These are phyloP conservation scores for Saccharomycopsis javanensis DNA, from an alignment of 805 yeast species.

Conservation along the genomic window DNA sequence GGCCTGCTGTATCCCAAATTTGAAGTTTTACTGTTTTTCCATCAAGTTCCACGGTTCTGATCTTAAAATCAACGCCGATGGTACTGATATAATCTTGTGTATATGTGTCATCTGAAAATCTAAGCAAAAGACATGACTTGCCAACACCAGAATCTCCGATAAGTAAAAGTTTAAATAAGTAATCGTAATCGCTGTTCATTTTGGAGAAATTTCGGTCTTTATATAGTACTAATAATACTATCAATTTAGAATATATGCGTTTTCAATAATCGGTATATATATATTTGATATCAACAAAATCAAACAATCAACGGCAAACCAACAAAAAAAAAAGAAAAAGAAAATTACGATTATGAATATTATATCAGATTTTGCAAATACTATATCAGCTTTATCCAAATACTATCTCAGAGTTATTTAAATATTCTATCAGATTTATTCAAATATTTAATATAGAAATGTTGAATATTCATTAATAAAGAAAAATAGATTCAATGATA, in stretches of 20 bases:
- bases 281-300: too few species aligned
- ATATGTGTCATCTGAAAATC: conserved; percentile 96
- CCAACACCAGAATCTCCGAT: conserved; percentile 99
- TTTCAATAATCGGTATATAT: too few species aligned
- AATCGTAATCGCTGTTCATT: conserved; percentile 96
- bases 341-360: too few species aligned
- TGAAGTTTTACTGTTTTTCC: conserved; percentile 91
- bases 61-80: conserved; percentile 97
- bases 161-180: conserved; percentile 84
- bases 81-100: conserved; percentile 96
- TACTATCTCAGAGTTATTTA: too few species aligned
- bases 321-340: too few species aligned
- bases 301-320: too few species aligned
- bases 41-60: conserved; percentile 88
- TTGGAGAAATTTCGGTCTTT: background rate
- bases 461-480: background rate
- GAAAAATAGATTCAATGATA: background rate
- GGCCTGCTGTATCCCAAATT: conserved; percentile 98
- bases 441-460: too few species aligned
- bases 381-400: too few species aligned
- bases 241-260: too few species aligned
- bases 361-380: too few species aligned
- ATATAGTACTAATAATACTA: too few species aligned
- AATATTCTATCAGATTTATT: too few species aligned
- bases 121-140: conserved; percentile 84